Base-by-base conservation (phyloP, 2,329 filamentous ascomycete species). In the Raffaelea arxii region DNA sequence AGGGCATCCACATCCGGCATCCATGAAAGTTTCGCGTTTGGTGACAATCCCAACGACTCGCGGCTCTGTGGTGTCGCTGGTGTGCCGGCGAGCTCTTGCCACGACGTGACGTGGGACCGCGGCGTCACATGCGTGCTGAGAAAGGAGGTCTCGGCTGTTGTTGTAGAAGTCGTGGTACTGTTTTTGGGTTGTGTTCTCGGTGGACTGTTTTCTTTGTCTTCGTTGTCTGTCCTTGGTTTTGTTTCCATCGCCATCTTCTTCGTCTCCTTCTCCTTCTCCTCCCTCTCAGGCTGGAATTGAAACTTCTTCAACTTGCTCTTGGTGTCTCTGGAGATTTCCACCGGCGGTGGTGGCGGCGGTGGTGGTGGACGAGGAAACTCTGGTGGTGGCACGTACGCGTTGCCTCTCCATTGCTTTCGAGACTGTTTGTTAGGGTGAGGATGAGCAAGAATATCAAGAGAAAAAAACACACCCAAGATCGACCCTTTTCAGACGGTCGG, bases 11-110 rank as follows among this genome's bases (percentile, higher is more conserved):
- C 65, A 49, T 67, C 69, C 47, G 70, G 73, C 51, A 79, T 70
- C 81, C 81, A 84, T 24, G 74, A 65, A 23, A 84, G 67, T 46
- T 71, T 72, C 43, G 83, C 80, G 52, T 75, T 75, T 3, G 80
- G 80, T 12, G 79, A 82, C 24, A 64, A 60, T 16, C 70, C 59
- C 14, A 73, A 65, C 12, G 72, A 63, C 43, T 74, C 69, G 30
- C 62, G 60, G 18, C 61, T 57, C 27, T 47, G 49, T 12, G 52
- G 48, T 5, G 47, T 47, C 23, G 66, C 63, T 22, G 59, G 58
- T 45, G 66, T 65, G 49, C 71, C 73, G 52, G 78, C 68, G 36
- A 83, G 64, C 53, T 82, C 78, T 46, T 74, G 71, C 70, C 80
- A 77, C 40, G 72, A 70, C n/a, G n/a, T n/a, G 45, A 80, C 58